phyloP scores from a whole-genome alignment of 2,329 filamentous ascomycete genomes.

The Aspergillus sp. region DNA sequence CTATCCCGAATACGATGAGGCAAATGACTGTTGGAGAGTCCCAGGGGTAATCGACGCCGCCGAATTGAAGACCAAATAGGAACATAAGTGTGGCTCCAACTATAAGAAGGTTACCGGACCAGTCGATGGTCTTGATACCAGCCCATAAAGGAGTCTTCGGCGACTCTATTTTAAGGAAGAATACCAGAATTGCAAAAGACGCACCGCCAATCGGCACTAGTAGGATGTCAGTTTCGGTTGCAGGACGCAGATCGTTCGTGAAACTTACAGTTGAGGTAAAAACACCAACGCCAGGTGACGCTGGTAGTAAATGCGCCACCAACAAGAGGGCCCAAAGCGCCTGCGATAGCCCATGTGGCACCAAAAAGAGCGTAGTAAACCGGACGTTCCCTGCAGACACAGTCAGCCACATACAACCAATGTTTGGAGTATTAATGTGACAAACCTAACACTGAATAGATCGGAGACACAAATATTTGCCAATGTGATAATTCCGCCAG shows the following conservation, averaged over 20 bases:
- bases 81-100: conserved; percentile 82
- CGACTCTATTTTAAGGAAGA: conserved; percentile 63
- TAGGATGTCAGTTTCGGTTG: conserved; percentile 9
- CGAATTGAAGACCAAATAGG: conserved; percentile 81
- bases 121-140: conserved; percentile 63
- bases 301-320: conserved; percentile 61
- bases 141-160: conserved; percentile 59
- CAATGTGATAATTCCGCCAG: conserved; percentile 63
- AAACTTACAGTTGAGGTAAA: conserved; percentile 56
- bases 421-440: background rate
- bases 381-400: conserved; percentile 48
- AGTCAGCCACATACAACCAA: conserved; percentile 8
- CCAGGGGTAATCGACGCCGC: conserved; percentile 76
- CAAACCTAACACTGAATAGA: conserved; percentile 59
- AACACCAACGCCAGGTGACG: conserved; percentile 62
- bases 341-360: conserved; percentile 62
- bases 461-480: conserved; percentile 65
- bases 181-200: conserved; percentile 58
- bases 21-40: conserved; percentile 72
- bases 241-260: background rate
- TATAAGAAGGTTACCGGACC: conserved; percentile 63
- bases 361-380: conserved; percentile 65
- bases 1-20: conserved; percentile 70
- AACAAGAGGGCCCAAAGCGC: conserved; percentile 60
- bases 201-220: conserved; percentile 59